Conservation (phyloP, 768 basidiomycete species). For the Lactifluus hygrophoroides region DNA sequence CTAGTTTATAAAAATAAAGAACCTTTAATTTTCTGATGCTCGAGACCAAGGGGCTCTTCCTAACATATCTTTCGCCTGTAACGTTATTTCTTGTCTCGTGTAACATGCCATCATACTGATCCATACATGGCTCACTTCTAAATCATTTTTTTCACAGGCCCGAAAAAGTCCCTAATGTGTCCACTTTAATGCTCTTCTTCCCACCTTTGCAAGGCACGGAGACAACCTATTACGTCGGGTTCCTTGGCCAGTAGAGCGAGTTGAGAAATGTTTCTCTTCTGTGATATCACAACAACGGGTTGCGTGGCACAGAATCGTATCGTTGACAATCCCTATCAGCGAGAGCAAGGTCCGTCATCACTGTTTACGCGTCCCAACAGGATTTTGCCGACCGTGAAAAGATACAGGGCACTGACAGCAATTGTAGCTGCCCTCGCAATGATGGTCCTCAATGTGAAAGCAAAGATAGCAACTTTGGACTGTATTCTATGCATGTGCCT, state of each 20-base stretch:
- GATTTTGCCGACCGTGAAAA: conserved; percentile 84
- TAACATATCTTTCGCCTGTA: background rate
- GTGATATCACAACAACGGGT: background rate
- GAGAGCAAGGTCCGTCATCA: conserved; percentile 72
- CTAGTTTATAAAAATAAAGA: conserved; percentile 71
- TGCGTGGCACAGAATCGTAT: background rate
- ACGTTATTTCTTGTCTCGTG: background rate
- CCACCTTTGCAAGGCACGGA: conserved; percentile 76
- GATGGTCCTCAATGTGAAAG: background rate
- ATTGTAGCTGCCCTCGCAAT: conserved; percentile 40
- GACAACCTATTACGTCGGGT: conserved; percentile 74
- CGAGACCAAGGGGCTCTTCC: conserved; percentile 40
- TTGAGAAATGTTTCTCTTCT: conserved; percentile 31
- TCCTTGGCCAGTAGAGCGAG: conserved; percentile 75
- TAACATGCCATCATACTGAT: background rate
- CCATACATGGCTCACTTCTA: background rate
- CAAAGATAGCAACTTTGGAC: too few relatives aligned
- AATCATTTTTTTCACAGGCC: conserved; percentile 39
- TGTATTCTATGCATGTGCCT: too few relatives aligned
- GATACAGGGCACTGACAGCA: conserved; percentile 69
- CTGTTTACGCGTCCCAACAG: conserved; percentile 82
- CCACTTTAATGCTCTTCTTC: conserved; percentile 75
- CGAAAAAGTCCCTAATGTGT: conserved; percentile 77
- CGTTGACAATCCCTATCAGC: conserved; percentile 36
- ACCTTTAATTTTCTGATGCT: conserved; percentile 75